A percentile compares a stretch with the other conserved stretches of the same genome.
phyloP scores from a whole-genome alignment of 75 land plant species.

The Picea sitchensis region DNA sequence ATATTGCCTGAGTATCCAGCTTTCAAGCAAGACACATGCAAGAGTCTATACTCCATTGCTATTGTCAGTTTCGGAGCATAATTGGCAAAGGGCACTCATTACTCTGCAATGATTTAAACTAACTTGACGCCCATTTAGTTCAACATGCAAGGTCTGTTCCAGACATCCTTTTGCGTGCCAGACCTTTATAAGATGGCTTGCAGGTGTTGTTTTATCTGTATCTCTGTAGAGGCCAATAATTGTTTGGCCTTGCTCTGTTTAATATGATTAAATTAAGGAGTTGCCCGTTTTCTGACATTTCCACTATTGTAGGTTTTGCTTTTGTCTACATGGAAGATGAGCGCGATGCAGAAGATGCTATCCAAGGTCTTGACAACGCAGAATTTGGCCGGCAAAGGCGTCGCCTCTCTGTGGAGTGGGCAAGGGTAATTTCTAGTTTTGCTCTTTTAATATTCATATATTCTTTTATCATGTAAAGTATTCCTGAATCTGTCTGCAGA shows the following conservation, averaged over 20 bases:
- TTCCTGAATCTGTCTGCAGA: neutral
- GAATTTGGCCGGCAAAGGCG: slow-evolving; percentile 86
- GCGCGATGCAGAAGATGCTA: slow-evolving; percentile 93
- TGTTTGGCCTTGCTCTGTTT: neutral
- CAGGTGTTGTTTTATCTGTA: slow-evolving; percentile 6
- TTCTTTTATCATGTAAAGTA: neutral
- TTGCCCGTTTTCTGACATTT: neutral
- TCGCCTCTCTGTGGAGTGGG: slow-evolving; percentile 88
- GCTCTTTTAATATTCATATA: neutral
- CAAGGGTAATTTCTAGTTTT: slow-evolving; percentile 50
- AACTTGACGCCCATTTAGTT: slow-evolving; percentile 42
- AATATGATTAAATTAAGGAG: neutral
- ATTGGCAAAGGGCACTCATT: slow-evolving; percentile 16
- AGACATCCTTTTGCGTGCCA: slow-evolving; percentile 13
- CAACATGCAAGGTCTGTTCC: slow-evolving; percentile 51
- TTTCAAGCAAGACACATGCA: slow-evolving; percentile 24
- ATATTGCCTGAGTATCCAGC: slow-evolving; percentile 18
- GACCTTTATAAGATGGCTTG: neutral
- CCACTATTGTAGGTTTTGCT: neutral
- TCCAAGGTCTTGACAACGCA: slow-evolving; percentile 61
- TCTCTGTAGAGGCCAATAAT: neutral
- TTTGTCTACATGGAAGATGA: slow-evolving; percentile 48
- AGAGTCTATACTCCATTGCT: slow-evolving; percentile 19
- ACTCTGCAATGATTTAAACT: slow-evolving; percentile 33
- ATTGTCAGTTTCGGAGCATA: slow-evolving; percentile 22